Evolutionary conservation across 129 eudicot species (phyloP), one percentile per base, ranked within the genome.

Genomic region (Ambrosia trifida): DNA sequence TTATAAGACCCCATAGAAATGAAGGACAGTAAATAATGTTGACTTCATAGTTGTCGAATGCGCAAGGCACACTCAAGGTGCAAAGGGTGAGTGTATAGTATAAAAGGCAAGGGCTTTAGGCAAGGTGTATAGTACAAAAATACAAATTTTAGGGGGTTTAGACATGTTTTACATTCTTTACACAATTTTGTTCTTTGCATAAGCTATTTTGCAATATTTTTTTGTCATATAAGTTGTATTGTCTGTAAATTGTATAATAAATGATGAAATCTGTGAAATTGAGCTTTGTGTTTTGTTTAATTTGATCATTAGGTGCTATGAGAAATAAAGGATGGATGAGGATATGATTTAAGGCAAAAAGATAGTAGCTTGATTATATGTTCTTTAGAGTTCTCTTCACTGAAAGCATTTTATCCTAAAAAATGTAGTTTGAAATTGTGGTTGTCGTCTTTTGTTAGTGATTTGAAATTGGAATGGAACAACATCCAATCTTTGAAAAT

Each of bases 171-270:
- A n/a, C n/a, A n/a, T n/a, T n/a, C n/a, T 85, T 87, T 79, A 79
- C 87, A 3, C 92, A 81, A 58, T 83, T 85, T 44, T 76, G 83
- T n/a, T 72, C 85, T 74, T 56, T 83, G 33, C 80, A 24, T 18
- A 51, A 35, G 72, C 33, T 38, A 64, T 31, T 45, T 43, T 41
- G 13, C 11, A 20, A 17, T 14, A 3, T 9, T 16, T 30, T 40
- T 30, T 49, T n/a, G 32, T 31, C 10, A 31, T 75, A 43, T 66
- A 13, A 57, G 65, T 49, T 68, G 56, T 59, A 16, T 59, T 5
- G 19, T 64, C 51, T 68, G 53, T 46, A 36, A 38, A 38, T 40
- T 50, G 16, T 54, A 35, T 61, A 24, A 35, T 49, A n/a, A 14
- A 58, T 28, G n/a, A 57, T 33, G 49, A 16, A 54, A 31, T 58